Conservation (phyloP, 2,329 filamentous ascomycete species). For the Penicillium sp. region DNA sequence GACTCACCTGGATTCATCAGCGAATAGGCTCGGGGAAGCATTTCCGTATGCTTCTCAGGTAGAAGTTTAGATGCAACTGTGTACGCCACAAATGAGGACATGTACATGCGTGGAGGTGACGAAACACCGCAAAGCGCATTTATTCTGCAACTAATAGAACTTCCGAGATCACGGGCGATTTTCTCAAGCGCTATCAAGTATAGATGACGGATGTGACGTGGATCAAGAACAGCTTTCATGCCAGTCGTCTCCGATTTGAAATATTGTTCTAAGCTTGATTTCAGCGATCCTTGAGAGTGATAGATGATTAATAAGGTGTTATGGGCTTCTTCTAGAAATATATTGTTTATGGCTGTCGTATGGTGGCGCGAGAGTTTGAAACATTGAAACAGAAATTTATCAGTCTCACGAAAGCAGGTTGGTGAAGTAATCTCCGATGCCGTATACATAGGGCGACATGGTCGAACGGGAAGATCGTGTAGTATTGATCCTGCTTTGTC, state of each 20-base stretch:
- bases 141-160: neutral
- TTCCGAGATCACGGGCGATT: neutral
- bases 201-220: neutral
- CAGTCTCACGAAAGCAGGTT: neutral
- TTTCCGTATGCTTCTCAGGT: neutral
- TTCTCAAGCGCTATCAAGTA: neutral
- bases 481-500: conserved; percentile 3
- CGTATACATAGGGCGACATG: conserved; percentile 1
- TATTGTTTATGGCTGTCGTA: conserved; percentile 4
- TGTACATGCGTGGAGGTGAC: neutral
- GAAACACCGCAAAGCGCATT: neutral
- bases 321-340: conserved; percentile 9
- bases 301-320: conserved; percentile 3
- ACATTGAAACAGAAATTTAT: conserved; percentile 6
- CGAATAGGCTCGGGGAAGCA: neutral
- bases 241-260: neutral
- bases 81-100: neutral
- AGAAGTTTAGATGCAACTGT: neutral
- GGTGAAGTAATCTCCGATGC: neutral
- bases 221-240: conserved; percentile 3
- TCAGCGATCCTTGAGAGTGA: neutral
- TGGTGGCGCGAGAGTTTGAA: conserved; percentile 1
- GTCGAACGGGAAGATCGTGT: conserved; percentile 7
- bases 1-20: neutral
- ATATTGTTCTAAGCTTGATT: conserved; percentile 1